Conservation (phyloP, 148 eudicot species). For the Camellia granthamiana region DNA sequence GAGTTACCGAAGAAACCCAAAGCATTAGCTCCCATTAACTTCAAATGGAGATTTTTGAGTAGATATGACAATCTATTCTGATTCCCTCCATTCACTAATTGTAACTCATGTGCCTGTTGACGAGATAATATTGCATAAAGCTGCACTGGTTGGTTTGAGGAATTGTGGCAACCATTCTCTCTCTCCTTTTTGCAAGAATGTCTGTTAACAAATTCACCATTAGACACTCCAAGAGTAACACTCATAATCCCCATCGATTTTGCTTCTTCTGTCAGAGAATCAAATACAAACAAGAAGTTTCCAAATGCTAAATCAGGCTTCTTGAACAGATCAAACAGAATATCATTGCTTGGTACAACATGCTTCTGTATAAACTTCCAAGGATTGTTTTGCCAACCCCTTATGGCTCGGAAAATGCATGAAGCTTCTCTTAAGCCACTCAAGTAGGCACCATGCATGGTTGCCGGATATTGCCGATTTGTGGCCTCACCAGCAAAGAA, state of each 20-base stretch:
- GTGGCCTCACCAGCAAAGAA: constrained; percentile 96
- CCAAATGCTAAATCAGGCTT: constrained; percentile 72
- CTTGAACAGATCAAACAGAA: constrained; percentile 52
- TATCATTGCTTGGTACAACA: constrained; percentile 40
- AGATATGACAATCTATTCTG: constrained; percentile 45
- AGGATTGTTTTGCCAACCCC: constrained; percentile 34
- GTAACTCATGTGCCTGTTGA: constrained; percentile 65
- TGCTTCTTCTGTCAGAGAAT: constrained; percentile 50
- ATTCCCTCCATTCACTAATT: constrained; percentile 50
- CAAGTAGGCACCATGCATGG: constrained; percentile 93
- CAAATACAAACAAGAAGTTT: constrained; percentile 55
- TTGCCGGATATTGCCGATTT: constrained; percentile 74
- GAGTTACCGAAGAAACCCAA: constrained; percentile 42
- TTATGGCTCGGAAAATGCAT: constrained; percentile 46
- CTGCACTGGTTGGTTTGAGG: constrained; percentile 39
- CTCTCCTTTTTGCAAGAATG: constrained; percentile 26
- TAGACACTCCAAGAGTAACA: constrained; percentile 38
- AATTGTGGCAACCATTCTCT: constrained; percentile 31
- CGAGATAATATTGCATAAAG: constrained; percentile 63
- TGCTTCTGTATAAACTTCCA: constrained; percentile 41
- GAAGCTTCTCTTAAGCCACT: constrained; percentile 94
- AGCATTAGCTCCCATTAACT: constrained; percentile 63
- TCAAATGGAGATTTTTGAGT: constrained; percentile 55
- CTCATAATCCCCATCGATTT: constrained; percentile 58
- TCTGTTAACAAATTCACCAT: constrained; percentile 29